Evolutionary conservation across 2,329 filamentous ascomycete species (phyloP), one percentile per base, ranked within the genome.

Genomic region (Apiospora saccharicola): DNA sequence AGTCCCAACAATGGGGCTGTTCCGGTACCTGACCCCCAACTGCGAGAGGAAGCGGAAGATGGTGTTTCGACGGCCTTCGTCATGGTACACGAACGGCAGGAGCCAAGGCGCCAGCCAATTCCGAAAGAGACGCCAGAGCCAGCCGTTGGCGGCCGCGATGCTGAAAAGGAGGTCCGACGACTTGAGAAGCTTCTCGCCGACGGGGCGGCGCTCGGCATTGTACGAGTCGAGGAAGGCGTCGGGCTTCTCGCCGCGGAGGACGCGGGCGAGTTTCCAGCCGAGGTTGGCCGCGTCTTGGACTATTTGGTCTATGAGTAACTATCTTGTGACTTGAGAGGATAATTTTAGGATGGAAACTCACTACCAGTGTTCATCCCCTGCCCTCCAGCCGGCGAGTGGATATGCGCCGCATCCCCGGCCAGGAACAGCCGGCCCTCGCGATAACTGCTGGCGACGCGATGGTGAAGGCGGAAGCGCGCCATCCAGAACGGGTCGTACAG

Each of bases 321-420:
- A n/a, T n/a, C n/a, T n/a, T n/a, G n/a, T n/a, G n/a, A n/a, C n/a
- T n/a, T n/a, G n/a, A n/a, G n/a, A n/a, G n/a, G n/a, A n/a, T n/a
- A n/a, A n/a, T n/a, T n/a, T n/a, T n/a, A n/a, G n/a, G n/a, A n/a
- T n/a, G n/a, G n/a, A n/a, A 10, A 41, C 37, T 68, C 34, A 68
- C 67, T 83, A 0, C 88, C 87, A 0, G 86, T 86, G 75, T 90
- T 90, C 86, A 90, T 87, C 0, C 89, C 89, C 75, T 89, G 88
- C 0, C 87, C 89, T 2, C 87, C 89, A 0, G 85, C 85, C 0
- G 87, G 87, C 49, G 83, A 87, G 73, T 90, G 87, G 16, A 88
- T 87, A 73, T 90, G 88, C 1, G 86, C 87, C 7, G 88, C 87
- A 71, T 91, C 89, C 19, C 89, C 88, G 1, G 86, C 88, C 0